A percentile compares a stretch with the other conserved stretches of the same genome.
These are phyloP conservation scores for Saturnispora sekii DNA, from an alignment of 805 yeast species.

Conservation along the genomic window DNA sequence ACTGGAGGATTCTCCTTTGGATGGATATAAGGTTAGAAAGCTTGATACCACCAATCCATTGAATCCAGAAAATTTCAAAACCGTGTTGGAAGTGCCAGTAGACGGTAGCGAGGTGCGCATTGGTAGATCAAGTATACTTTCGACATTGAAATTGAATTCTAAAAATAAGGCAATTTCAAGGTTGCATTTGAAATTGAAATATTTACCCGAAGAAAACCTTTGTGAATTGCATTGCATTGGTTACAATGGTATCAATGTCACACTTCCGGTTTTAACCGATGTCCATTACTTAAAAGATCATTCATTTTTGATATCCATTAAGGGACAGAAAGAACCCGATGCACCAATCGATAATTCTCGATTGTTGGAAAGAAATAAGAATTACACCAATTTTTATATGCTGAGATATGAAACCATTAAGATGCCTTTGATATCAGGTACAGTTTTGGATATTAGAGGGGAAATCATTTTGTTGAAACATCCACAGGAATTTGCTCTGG, in stretches of 20 bases:
- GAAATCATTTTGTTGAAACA: constrained; percentile 29
- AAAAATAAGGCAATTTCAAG: constrained; percentile 55
- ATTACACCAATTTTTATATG: constrained; percentile 46
- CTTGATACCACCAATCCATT: constrained; percentile 8
- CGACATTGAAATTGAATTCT: constrained; percentile 40
- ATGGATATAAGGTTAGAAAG: background rate
- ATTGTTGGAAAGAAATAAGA: constrained; percentile 32
- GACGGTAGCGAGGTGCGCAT: constrained; percentile 33
- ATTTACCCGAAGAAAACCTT: constrained; percentile 29
- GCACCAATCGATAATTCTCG: constrained; percentile 17
- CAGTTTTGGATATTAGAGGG: constrained; percentile 65
- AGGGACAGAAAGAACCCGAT: background rate
- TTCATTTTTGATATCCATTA: constrained; percentile 14
- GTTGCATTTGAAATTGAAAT: constrained; percentile 47
- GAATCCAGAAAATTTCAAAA: constrained; percentile 8
- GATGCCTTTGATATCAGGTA: constrained; percentile 53
- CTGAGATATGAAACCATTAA: constrained; percentile 52
- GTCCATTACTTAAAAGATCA: constrained; percentile 19
- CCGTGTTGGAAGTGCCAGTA: constrained; percentile 27
- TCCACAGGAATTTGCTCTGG: background rate
- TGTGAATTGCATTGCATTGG: constrained; percentile 65
- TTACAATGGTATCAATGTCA: constrained; percentile 66
- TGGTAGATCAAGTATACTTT: constrained; percentile 61
- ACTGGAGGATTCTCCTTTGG: background rate
- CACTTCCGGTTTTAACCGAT: constrained; percentile 41